Percentiles rank a stretch among this genome's conserved stretches.
Evolutionary conservation across 495 filamentous ascomycete species (phyloP).

Genomic region (Talaromyces ruber): DNA sequence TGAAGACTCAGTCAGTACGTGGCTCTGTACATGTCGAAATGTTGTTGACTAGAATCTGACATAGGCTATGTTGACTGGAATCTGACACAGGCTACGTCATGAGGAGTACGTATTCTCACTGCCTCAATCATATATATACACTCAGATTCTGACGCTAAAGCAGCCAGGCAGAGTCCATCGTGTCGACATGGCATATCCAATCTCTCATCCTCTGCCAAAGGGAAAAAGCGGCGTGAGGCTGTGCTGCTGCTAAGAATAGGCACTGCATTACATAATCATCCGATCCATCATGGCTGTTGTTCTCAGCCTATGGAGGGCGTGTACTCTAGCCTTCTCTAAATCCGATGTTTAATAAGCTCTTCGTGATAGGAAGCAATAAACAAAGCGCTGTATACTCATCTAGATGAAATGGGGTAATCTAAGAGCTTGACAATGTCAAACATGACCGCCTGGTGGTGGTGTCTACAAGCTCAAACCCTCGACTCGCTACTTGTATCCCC

Average conservation of each 20-base stretch:
- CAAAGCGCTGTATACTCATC: too few species aligned
- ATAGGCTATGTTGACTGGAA: not conserved
- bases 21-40: not conserved
- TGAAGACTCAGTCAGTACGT: not conserved
- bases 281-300: not conserved
- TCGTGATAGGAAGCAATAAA: too few species aligned
- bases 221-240: not conserved
- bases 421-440: too few species aligned
- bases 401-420: too few species aligned
- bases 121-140: not conserved
- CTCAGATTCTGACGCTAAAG: not conserved
- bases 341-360: too few species aligned
- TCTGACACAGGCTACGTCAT: not conserved
- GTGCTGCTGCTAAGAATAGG: not conserved
- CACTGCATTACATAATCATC: not conserved
- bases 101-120: not conserved
- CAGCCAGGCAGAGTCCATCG: not conserved
- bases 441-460: too few species aligned
- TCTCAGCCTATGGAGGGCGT: too few species aligned
- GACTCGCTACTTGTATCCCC: not conserved
- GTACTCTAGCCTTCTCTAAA: too few species aligned
- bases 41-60: not conserved
- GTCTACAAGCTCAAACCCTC: not conserved
- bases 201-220: not conserved
- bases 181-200: not conserved